Evolutionary conservation across 2,329 filamentous ascomycete genomes (phyloP), one percentile per base, ranked within the genome.

Genomic region (Neopestalotiopsis sp.): DNA sequence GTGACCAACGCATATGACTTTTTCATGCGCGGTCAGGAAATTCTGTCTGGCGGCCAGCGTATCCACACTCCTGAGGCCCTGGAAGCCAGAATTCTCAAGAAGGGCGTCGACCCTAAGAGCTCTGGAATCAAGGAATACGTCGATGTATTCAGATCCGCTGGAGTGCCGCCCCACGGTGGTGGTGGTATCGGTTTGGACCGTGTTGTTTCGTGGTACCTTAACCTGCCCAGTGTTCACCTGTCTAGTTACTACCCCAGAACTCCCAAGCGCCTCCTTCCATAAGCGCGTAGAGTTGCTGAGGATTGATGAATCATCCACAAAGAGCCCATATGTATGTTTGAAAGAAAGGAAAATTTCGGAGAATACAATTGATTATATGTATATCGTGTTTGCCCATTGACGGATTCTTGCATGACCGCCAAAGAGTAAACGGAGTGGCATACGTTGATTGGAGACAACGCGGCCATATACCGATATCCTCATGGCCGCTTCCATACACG

Each of bases 181-280:
- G 94, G 94, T 75, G 94, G 94, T 79, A 95, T 97, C 74, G 94
- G 95, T 64, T 84, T 98, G 65, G 94, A 98, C 83, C 91, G 95
- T 77, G 92, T 98, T 66, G 91, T 97, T 65, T 87, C 88, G 5
- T 90, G 86, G 85, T 90, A 86, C 76, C 77, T 90, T 70, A 85
- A 85, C 73, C 75, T 90, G 72, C 88, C 88, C 2, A 88, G 84
- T 73, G 87, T 90, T 67, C 88, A 90, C 73, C 79, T 90, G 64
- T 84, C 87, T 30, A 82, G 82, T 65, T 89, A 85, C 75, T 90
- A 89, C 76, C 88, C 88, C 10, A 81, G 88, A 63, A 90, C 88
- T 17, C 88, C 88, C 7, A 90, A 89, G 84, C 84, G 88, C 69
- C 78, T 90, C 73, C 74, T 84, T 70, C 87, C 88, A 72, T 89